phyloP scores from a whole-genome alignment of 768 basidiomycete genomes.

The Lactarius pseudohatsudake region DNA sequence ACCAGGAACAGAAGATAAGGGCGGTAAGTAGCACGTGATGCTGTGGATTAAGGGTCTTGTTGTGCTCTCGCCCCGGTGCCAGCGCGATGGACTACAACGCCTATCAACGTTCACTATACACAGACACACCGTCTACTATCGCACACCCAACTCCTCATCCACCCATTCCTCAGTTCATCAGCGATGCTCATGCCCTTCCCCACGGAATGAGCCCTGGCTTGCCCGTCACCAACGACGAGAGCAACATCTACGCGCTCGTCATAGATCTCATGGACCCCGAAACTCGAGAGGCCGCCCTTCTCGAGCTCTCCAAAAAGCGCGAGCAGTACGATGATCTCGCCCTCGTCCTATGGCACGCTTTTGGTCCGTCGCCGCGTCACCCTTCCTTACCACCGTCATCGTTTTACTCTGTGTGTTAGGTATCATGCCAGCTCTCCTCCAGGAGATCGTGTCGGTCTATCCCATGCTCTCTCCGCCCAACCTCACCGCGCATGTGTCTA shows the following conservation, averaged over 20 bases:
- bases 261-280: conserved; percentile 81
- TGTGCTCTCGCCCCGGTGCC: not conserved
- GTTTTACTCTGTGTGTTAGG: conserved; percentile 46
- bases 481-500: conserved; percentile 95
- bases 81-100: conserved; percentile 56
- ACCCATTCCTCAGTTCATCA: conserved; percentile 43
- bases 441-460: conserved; percentile 98
- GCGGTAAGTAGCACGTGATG: conserved; percentile 13
- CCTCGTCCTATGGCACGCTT: conserved; percentile 96
- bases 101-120: conserved; percentile 59
- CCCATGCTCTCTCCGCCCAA: conserved; percentile 93
- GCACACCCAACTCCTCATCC: conserved; percentile 59
- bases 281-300: conserved; percentile 83
- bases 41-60: conserved; percentile 2
- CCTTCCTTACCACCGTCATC: conserved; percentile 7
- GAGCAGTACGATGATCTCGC: conserved; percentile 99
- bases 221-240: conserved; percentile 49
- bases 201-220: conserved; percentile 34
- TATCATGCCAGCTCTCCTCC: conserved; percentile 94
- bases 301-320: conserved; percentile 97
- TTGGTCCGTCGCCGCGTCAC: conserved; percentile 56
- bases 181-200: conserved; percentile 20
- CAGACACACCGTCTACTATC: conserved; percentile 57
- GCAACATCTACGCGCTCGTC: conserved; percentile 89
- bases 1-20: too few species aligned